These are phyloP conservation scores for Canavalia gladiata DNA, from an alignment of 306 rosid genomes.

Conservation along the genomic window DNA sequence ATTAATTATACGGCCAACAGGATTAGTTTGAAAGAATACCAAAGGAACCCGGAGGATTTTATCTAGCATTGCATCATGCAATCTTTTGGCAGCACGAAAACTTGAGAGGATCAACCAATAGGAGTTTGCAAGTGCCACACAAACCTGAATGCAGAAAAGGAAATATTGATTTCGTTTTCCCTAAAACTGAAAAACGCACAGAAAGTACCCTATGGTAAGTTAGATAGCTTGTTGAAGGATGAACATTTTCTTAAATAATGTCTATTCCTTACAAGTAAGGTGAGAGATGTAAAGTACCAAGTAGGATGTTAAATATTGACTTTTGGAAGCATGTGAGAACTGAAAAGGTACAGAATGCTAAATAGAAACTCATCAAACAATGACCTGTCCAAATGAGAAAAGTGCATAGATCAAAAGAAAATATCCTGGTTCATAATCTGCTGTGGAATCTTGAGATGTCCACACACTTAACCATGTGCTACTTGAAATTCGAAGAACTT, in stretches of 20 bases:
- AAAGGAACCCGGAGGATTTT: conserved; percentile 79
- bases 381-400: conserved; percentile 85
- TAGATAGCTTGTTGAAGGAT: conserved; percentile 30
- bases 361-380: conserved; percentile 29
- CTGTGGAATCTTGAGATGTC: conserved; percentile 69
- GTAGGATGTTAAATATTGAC: neutral
- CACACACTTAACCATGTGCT: conserved; percentile 90
- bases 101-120: conserved; percentile 84
- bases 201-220: conserved; percentile 27
- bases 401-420: conserved; percentile 74
- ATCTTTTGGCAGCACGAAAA: conserved; percentile 71
- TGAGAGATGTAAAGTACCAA: neutral
- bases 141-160: conserved; percentile 64
- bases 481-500: conserved; percentile 80
- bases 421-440: conserved; percentile 64
- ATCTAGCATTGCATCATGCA: conserved; percentile 73
- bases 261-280: conserved; percentile 23
- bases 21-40: conserved; percentile 92
- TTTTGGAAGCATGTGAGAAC: conserved; percentile 30
- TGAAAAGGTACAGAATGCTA: conserved; percentile 30
- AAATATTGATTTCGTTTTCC: conserved; percentile 37
- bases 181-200: conserved; percentile 13
- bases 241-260: conserved; percentile 31
- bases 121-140: conserved; percentile 73
- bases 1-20: conserved; percentile 86